These are phyloP conservation scores for Pueraria montana DNA, from an alignment of 306 rosid species.

Conservation along the genomic window DNA sequence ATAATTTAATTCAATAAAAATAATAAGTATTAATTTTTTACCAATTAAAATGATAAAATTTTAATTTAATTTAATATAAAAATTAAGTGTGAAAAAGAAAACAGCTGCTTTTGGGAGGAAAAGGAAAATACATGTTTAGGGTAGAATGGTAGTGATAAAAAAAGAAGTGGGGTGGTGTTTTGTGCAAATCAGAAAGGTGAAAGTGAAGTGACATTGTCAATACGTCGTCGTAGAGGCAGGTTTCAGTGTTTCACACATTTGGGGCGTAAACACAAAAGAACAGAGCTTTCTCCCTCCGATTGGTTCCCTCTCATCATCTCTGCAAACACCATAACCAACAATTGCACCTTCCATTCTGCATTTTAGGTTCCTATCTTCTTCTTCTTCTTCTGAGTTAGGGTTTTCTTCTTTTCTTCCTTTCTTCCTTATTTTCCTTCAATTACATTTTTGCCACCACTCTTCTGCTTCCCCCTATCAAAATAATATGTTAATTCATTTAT, in stretches of 20 bases:
- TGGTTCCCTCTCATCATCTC: slow-evolving; percentile 32
- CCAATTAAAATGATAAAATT: no score
- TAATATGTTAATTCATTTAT: not conserved
- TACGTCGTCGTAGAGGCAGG: slow-evolving; percentile 45
- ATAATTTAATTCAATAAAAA: no score
- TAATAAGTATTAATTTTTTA: no score
- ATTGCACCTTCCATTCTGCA: slow-evolving; percentile 51
- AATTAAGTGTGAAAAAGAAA: not conserved
- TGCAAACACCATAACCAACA: slow-evolving; percentile 11
- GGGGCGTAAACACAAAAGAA: slow-evolving; percentile 28
- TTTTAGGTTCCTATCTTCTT: slow-evolving; percentile 47
- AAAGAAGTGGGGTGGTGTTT: not conserved
- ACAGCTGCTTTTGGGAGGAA: not conserved
- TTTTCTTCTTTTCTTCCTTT: not conserved
- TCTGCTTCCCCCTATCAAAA: not conserved
- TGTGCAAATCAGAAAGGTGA: not conserved
- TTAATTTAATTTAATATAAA: not conserved
- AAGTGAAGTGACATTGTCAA: not conserved
- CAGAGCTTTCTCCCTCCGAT: slow-evolving; percentile 33
- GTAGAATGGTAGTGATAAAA: not conserved
- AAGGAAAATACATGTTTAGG: not conserved
- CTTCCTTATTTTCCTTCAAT: not conserved
- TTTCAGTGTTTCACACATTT: slow-evolving; percentile 36
- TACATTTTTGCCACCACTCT: slow-evolving; percentile 26
- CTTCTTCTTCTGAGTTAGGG: slow-evolving; percentile 43